Evolutionary conservation across 2,329 filamentous ascomycete genomes (phyloP), one percentile per base, ranked within the genome.

Genomic region (Scopulariopsis brevicaulis): DNA sequence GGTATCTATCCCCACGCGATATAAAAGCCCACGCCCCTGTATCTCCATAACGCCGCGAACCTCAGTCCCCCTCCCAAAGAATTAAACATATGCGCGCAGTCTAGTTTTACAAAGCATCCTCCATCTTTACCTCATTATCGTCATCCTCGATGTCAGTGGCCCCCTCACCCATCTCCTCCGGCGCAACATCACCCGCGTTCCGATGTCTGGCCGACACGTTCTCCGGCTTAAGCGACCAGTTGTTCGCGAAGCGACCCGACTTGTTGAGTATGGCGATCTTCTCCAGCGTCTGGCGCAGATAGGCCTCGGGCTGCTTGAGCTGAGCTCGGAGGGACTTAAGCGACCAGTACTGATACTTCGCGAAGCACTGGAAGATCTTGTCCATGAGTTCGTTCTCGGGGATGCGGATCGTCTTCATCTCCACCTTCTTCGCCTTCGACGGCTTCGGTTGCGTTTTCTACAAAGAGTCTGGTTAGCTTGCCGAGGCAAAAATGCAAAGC

Each of bases 261-360:
- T 91, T 89, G 68, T 95, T 86, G 60, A 96, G 74, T 22, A 88
- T 83, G 0, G 90, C 93, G 60, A 97, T 83, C 67, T 90, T 85
- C 62, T 92, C 87, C 63, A 99, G 74, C 1, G 86, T 87, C 68
- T 94, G 84, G 58, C 93, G 90, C 61, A 99, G 82, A 70, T 92
- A 97, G n/a, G 87, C 85, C 69, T 97, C 94, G 1, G 94, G 94
- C 73, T 99, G 94, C 60, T 86, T 82, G 46, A 95, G 82, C 60
- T 81, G 77, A 55, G 84, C 79, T 62, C 90, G 90, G 64, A 99
- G 81, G 5, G 87, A 83, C 67, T 90, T 92, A 78, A 97, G 89
- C n/a, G 88, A 85, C 92, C 93, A 99, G 72, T 94, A 97, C 65
- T 86, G 85, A 77, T 88, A 96, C 66, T 87, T 77, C 59, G 86